These are phyloP conservation scores for Wakefieldia striispora DNA, from an alignment of 768 basidiomycete species.

Conservation along the genomic window DNA sequence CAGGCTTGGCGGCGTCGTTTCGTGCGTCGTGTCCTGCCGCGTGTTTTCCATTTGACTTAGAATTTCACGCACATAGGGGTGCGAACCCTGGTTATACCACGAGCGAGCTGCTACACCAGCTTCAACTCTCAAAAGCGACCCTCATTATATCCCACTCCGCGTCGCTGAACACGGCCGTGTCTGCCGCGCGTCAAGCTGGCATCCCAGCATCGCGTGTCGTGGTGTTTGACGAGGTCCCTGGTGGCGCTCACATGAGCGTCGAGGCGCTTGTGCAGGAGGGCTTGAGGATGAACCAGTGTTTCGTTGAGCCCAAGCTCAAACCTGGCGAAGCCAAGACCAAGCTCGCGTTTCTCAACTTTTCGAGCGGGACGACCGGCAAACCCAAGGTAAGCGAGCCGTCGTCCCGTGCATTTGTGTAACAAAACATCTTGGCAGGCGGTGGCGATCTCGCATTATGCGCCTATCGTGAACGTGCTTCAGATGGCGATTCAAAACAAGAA, in stretches of 20 bases:
- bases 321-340: constrained; percentile 60
- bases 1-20: constrained; percentile 54
- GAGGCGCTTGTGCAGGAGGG: constrained; percentile 50
- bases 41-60: neutral
- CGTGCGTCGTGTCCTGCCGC: constrained; percentile 38
- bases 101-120: constrained; percentile 33
- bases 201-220: constrained; percentile 30
- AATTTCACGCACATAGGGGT: constrained; percentile 13
- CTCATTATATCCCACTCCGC: constrained; percentile 33
- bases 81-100: constrained; percentile 37
- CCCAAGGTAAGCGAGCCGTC: constrained; percentile 22
- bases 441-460: constrained; percentile 60
- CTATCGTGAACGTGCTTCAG: constrained; percentile 65
- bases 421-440: constrained; percentile 47
- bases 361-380: constrained; percentile 72
- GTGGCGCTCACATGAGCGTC: constrained; percentile 31
- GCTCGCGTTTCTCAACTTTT: constrained; percentile 68
- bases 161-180: constrained; percentile 25
- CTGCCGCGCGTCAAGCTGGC: constrained; percentile 31
- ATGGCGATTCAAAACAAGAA: constrained; percentile 50
- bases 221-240: constrained; percentile 21
- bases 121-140: constrained; percentile 24
- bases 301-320: constrained; percentile 44
- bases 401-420: neutral
- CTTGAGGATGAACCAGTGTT: constrained; percentile 34